phyloP scores from a whole-genome alignment of 768 basidiomycete genomes.

The Boletus tylopilopsis region DNA sequence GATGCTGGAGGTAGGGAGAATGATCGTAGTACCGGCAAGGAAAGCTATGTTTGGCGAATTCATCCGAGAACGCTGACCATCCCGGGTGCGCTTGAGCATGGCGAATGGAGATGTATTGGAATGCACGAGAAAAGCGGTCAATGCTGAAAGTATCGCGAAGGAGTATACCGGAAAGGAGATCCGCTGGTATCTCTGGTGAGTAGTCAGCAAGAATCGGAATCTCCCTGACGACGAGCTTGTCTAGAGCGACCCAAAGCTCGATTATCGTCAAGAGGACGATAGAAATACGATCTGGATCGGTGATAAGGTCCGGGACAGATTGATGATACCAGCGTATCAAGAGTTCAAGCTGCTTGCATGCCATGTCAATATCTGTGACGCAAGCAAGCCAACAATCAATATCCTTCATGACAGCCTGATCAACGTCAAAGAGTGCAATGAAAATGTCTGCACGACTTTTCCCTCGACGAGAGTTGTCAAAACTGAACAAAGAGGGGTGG shows the following conservation, averaged over 20 bases:
- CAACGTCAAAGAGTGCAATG: too few species aligned
- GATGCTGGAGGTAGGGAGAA: not conserved
- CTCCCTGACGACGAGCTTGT: not conserved
- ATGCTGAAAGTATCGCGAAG: not conserved
- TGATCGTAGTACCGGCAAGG: not conserved
- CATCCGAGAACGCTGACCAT: not conserved
- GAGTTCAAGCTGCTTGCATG: not conserved
- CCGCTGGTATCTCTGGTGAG: not conserved
- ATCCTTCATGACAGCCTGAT: too few species aligned
- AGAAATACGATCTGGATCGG: not conserved
- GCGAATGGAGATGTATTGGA: not conserved
- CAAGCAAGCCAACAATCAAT: too few species aligned
- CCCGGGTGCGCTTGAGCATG: not conserved
- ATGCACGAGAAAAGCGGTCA: not conserved
- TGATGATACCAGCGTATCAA: not conserved
- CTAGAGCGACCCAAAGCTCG: not conserved
- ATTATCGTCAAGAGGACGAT: not conserved
- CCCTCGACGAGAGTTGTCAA: too few species aligned
- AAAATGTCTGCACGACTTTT: too few species aligned
- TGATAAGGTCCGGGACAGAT: too few species aligned
- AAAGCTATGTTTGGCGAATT: not conserved
- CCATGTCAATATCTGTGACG: not conserved
- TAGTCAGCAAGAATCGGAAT: not conserved
- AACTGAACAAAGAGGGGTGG: too few species aligned
- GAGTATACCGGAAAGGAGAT: not conserved